These are phyloP conservation scores for Nepenthes gracilis DNA, from an alignment of 148 eudicot genomes.

Conservation along the genomic window DNA sequence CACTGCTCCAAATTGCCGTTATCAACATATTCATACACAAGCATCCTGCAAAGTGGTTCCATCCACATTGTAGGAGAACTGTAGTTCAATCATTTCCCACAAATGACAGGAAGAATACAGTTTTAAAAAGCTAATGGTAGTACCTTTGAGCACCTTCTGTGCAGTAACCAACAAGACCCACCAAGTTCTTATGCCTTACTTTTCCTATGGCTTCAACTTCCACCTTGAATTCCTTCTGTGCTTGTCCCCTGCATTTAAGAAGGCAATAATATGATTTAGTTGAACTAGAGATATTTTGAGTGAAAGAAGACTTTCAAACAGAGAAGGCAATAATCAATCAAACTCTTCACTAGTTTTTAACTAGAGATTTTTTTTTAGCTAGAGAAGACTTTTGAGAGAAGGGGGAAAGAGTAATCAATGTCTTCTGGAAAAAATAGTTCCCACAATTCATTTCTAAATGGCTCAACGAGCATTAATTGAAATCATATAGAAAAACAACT, in stretches of 20 bases:
- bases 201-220: slow-evolving; percentile 98
- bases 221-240: slow-evolving; percentile 90
- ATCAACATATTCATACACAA: slow-evolving; percentile 78
- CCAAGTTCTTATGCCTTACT: slow-evolving; percentile 90
- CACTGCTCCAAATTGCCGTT: slow-evolving; percentile 96
- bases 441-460: too few relatives aligned
- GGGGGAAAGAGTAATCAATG: not conserved
- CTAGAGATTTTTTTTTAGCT: too few relatives aligned
- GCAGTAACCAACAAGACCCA: slow-evolving; percentile 82
- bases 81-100: too few relatives aligned
- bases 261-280: not conserved
- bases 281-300: not conserved
- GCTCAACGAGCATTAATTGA: too few relatives aligned
- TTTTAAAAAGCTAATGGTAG: not conserved
- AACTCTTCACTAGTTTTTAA: too few relatives aligned
- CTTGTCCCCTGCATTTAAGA: slow-evolving; percentile 70
- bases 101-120: not conserved
- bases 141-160: slow-evolving; percentile 87
- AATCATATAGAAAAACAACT: slow-evolving; percentile 10
- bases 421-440: too few relatives aligned
- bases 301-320: not conserved
- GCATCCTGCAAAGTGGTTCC: slow-evolving; percentile 41
- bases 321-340: too few relatives aligned
- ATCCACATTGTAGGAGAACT: not conserved
- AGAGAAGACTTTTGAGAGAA: not conserved